Evolutionary conservation across 2,329 filamentous ascomycete genomes (phyloP).

Genomic region (Ophiostoma montium): DNA sequence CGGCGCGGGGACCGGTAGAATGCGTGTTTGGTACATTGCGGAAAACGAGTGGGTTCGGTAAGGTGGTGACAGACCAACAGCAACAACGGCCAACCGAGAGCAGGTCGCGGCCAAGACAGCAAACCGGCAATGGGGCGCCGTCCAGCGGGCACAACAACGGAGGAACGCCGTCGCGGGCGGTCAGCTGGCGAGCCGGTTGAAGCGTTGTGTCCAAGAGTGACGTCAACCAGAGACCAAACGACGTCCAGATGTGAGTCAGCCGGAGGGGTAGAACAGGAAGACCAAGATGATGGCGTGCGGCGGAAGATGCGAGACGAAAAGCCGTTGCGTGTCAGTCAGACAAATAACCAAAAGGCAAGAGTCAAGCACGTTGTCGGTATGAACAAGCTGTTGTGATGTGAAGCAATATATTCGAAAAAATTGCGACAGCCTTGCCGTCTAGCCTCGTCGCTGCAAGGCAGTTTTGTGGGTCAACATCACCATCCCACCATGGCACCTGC

Average conservation of each 20-base stretch:
- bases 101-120: too few relatives aligned
- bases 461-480: too few relatives aligned
- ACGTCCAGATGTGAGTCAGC: neutral
- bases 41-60: too few relatives aligned
- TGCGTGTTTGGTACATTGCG: slow-evolving; percentile 13
- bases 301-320: neutral
- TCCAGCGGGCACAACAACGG: slow-evolving; percentile 8
- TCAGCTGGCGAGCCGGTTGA: neutral
- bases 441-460: neutral
- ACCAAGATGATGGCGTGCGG: neutral
- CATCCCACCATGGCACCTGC: too few relatives aligned
- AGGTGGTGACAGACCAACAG: too few relatives aligned
- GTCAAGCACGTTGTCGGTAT: too few relatives aligned
- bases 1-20: slow-evolving; percentile 12
- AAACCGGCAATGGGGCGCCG: slow-evolving; percentile 1
- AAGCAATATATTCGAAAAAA: too few relatives aligned
- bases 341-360: too few relatives aligned
- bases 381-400: too few relatives aligned
- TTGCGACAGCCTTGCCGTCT: neutral
- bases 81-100: neutral
- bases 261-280: neutral
- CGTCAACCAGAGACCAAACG: neutral
- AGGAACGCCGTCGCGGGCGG: neutral
- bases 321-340: neutral
- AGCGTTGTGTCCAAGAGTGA: neutral